Base-by-base conservation (phyloP, 495 filamentous ascomycete species). In the Penicilliopsis zonata region DNA sequence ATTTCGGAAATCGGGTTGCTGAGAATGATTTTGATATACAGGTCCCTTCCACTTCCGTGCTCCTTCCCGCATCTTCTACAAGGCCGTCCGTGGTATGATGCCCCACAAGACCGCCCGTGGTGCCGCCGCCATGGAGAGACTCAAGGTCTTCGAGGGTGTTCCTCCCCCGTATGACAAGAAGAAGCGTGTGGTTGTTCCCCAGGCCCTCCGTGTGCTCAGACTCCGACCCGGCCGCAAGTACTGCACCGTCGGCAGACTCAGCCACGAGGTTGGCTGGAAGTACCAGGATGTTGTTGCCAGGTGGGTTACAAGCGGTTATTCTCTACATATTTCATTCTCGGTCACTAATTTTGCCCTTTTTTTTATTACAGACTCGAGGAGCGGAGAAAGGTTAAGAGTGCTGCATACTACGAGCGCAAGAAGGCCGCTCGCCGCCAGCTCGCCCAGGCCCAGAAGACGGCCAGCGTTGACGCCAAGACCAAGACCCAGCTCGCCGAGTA, bases 11-110 rank as follows among this genome's bases (percentile, higher is more conserved):
- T 34, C 26, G 34, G n/a, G 35, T 31, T 33, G 49, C 63, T 74
- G 53, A 76, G 52, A 23, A 13, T 31, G 30, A 38, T n/a, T n/a
- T 9, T 41, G 18, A 7, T 38, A 13, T 13, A 6, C 50, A 83
- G 81, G 90, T 72, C 92, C 90, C 61, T 98, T 94, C 80, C 90
- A 96, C 70, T 98, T 94, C 84, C 92, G 90, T 65, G 83, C 86
- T 52, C 90, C 90, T 31, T 90, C 87, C 46, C 79, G 92, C 61
- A 94, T 98, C 67, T 88, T 98, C 81, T 98, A 95, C 81, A 93
- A 94, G 78, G 86, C 90, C 57, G 85, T 98, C 67, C 92, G 90
- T 57, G 90, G 90, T 61, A 98, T 98, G 90, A 88, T 96, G 44
- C 92, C 90, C 54, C 90, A 98, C 82, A 98, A 98, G 78, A 96